phyloP scores from a whole-genome alignment of 2,329 filamentous ascomycete species.

The Rutstroemia sp. region DNA sequence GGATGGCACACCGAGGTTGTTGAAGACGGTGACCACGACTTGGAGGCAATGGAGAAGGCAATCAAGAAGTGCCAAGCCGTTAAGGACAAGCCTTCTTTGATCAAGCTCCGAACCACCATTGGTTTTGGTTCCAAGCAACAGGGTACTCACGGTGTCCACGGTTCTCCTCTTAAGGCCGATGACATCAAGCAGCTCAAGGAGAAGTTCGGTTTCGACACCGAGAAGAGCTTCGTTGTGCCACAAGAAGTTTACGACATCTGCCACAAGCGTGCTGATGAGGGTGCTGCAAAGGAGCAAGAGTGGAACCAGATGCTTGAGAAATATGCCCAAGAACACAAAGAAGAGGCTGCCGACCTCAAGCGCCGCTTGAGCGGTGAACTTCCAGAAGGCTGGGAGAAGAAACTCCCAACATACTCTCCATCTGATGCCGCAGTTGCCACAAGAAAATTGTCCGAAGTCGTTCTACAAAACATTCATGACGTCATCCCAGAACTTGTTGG shows the following conservation, averaged over 20 bases:
- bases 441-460: slow-evolving; percentile 91
- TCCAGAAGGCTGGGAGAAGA: slow-evolving; percentile 94
- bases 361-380: slow-evolving; percentile 78
- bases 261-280: slow-evolving; percentile 74
- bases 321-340: slow-evolving; percentile 71
- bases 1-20: slow-evolving; percentile 90
- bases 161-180: slow-evolving; percentile 88
- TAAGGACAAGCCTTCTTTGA: slow-evolving; percentile 93
- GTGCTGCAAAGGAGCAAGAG: slow-evolving; percentile 83
- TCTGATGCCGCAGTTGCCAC: slow-evolving; percentile 79
- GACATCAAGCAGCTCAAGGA: slow-evolving; percentile 90
- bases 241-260: slow-evolving; percentile 92
- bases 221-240: slow-evolving; percentile 86
- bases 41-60: slow-evolving; percentile 79
- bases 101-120: slow-evolving; percentile 96
- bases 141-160: slow-evolving; percentile 94
- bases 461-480: slow-evolving; percentile 79
- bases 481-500: slow-evolving; percentile 85
- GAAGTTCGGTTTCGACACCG: slow-evolving; percentile 93
- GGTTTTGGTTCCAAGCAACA: slow-evolving; percentile 90
- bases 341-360: slow-evolving; percentile 71
- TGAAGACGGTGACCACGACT: slow-evolving; percentile 80
- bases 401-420: slow-evolving; percentile 83
- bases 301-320: slow-evolving; percentile 92
- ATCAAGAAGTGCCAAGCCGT: slow-evolving; percentile 78